Evolutionary conservation across 202 grass and related monocot genomes (phyloP), one percentile per base, ranked within the genome.

Genomic region (Elaeis oleifera): DNA sequence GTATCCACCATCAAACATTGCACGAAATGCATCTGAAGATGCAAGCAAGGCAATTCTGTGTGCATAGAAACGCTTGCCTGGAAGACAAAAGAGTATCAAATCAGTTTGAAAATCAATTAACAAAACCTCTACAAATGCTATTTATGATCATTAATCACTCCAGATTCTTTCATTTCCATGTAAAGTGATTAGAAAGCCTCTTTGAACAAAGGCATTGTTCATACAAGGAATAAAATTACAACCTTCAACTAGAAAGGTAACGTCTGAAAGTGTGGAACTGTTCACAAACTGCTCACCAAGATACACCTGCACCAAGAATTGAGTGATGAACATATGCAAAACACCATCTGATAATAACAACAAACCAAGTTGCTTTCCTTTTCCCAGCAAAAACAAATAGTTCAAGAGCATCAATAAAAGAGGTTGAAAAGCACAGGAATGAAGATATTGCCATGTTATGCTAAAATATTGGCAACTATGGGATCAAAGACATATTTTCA

Each of bases 1-100:
- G 74, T 99, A 99, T 65, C 95, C 95, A 1, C 95, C 95, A 89
- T 94, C 95, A 56, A 99, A 99, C 95, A 99, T 94, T 83, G 95
- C 95, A 78, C 95, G 95, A 71, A 94, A 99, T 84, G 95, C 75
- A 78, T 99, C 95, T 53, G 95, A 99, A 63, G 85, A 99, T 80
- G 95, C 95, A 78, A 99, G 95, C 72, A 99, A 77, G 54, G 95
- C 88, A 71, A 99, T 99, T 79, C 95, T 74, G 63, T 99, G 95
- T 68, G 95, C 95, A 78, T 89, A 99, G 80, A 99, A 99, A 31
- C 73, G 85, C 57, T 90, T 99, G 54, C 88, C 95, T 99, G 77
- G 18, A 16, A 32, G 72, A 78, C 9, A 75, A 51, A 63, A 19
- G 36, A 25, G 62, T 23, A 27, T 20, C 18, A 68, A 55, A 55